Percentiles rank a stretch among this genome's conserved stretches.
Evolutionary conservation across 2,329 filamentous ascomycete species (phyloP).

Genomic region (Tolypocladium endophyticum): DNA sequence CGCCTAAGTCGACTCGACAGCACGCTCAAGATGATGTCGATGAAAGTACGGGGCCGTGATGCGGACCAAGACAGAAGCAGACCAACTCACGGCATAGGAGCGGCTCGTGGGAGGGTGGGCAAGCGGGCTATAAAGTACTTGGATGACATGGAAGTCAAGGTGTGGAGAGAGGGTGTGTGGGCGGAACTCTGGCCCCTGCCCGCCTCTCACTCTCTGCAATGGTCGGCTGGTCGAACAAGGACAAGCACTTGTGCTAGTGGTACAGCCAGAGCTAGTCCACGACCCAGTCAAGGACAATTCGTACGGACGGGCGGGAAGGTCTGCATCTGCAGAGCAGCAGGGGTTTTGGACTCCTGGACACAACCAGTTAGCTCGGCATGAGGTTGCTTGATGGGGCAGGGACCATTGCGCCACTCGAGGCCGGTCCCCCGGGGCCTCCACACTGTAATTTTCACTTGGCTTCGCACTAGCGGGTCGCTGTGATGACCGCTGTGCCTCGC

Average conservation of each 20-base stretch:
- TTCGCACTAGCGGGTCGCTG: background rate
- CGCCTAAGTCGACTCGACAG: background rate
- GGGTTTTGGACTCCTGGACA: background rate
- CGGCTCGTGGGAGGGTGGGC: slow-evolving; percentile 12
- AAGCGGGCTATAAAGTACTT: slow-evolving; percentile 17
- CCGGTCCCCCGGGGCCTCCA: background rate
- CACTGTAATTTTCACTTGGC: background rate
- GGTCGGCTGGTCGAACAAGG: background rate
- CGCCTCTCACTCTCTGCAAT: background rate
- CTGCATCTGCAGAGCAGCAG: slow-evolving; percentile 3
- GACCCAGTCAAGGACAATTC: background rate
- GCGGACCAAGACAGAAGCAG: background rate
- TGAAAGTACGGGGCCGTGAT: background rate
- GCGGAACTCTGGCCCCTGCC: background rate
- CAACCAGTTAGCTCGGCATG: background rate
- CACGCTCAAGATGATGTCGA: background rate
- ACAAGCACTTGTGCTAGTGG: background rate
- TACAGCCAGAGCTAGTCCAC: background rate
- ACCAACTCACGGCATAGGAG: background rate
- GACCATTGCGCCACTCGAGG: background rate
- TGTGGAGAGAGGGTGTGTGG: background rate
- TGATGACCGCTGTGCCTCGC: background rate
- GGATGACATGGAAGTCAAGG: slow-evolving; percentile 1
- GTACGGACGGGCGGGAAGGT: background rate
- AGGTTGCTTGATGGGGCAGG: background rate